phyloP scores from a whole-genome alignment of 257 asterid species.

The Solanum dulcamara region DNA sequence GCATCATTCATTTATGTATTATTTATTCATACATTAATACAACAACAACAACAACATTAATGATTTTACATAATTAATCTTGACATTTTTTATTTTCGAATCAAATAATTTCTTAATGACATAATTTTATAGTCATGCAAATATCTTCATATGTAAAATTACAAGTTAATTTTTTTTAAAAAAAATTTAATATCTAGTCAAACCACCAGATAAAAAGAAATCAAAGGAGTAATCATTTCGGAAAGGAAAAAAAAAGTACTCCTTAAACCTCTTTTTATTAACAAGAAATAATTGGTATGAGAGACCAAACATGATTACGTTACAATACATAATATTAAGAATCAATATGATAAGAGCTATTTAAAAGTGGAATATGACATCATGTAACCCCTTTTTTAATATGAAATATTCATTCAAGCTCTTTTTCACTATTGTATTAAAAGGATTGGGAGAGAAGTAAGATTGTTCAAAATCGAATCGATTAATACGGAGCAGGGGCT shows the following conservation, averaged over 20 bases:
- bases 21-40: too few relatives aligned
- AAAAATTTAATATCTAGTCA: neutral
- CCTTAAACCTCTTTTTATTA: neutral
- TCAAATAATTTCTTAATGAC: neutral
- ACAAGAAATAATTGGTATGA: neutral
- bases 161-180: neutral
- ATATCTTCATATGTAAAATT: neutral
- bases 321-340: neutral
- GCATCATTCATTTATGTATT: too few relatives aligned
- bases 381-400: neutral
- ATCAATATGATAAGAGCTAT: neutral
- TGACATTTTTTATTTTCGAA: neutral
- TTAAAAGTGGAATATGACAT: conserved; percentile 4
- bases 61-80: neutral
- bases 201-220: neutral
- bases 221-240: neutral
- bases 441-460: too few relatives aligned
- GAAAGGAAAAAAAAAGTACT: neutral
- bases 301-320: conserved; percentile 4
- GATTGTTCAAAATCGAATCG: too few relatives aligned
- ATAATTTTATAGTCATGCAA: neutral
- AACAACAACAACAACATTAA: too few relatives aligned
- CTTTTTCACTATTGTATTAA: too few relatives aligned
- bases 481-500: too few relatives aligned
- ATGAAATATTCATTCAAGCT: too few relatives aligned